A percentile compares a stretch with the other conserved stretches of the same genome.
These are phyloP conservation scores for Candida incommunis DNA, from an alignment of 805 yeast genomes.

Conservation along the genomic window DNA sequence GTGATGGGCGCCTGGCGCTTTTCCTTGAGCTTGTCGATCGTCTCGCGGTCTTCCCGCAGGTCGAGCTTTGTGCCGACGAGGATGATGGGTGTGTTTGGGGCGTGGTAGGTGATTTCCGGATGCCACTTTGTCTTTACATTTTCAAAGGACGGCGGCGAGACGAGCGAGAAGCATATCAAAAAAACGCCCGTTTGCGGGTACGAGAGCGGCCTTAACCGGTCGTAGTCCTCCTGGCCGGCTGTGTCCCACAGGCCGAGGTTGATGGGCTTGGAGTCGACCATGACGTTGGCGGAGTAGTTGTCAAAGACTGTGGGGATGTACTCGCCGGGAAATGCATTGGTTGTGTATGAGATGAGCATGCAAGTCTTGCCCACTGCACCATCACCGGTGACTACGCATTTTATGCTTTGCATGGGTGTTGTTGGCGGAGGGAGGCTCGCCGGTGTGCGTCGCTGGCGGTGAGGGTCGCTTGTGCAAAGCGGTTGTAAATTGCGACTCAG, in stretches of 20 bases:
- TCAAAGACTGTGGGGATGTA: conserved; percentile 92
- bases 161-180: conserved; percentile 71
- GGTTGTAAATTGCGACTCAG: no score
- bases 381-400: conserved; percentile 90
- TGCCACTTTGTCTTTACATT: conserved; percentile 74
- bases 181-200: conserved; percentile 90
- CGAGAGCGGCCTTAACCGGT: conserved; percentile 74
- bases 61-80: conserved; percentile 85
- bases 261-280: conserved; percentile 69
- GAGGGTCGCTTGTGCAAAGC: no score
- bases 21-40: conserved; percentile 47
- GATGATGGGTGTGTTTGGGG: conserved; percentile 53
- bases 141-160: conserved; percentile 64
- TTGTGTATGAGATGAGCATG: conserved; percentile 73
- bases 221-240: conserved; percentile 90
- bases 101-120: conserved; percentile 78
- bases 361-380: conserved; percentile 96
- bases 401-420: conserved; percentile 58
- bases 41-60: conserved; percentile 67
- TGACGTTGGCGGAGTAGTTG: conserved; percentile 75
- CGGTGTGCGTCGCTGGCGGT: no score
- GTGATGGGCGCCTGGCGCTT: conserved; percentile 50
- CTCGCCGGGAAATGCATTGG: conserved; percentile 85
- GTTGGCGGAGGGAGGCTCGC: no score
- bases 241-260: conserved; percentile 91